Percentiles rank a stretch among this genome's conserved stretches.
Conservation (phyloP, 441 rosid species). For the Metrosideros polymorpha region DNA sequence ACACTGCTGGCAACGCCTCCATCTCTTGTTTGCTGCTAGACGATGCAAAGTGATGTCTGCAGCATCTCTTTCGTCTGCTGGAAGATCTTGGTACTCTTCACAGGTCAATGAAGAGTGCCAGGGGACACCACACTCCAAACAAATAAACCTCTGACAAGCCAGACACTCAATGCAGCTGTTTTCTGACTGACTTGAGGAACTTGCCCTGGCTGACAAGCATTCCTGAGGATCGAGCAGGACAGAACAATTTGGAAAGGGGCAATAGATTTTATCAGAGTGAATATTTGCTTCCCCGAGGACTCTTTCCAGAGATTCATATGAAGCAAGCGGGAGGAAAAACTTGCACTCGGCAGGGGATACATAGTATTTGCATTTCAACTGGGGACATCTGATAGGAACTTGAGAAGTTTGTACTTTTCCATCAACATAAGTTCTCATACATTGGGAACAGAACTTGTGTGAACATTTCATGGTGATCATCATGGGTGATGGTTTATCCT, state of each 20-base stretch:
- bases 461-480: conserved; percentile 73
- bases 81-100: conserved; percentile 78
- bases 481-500: conserved; percentile 66
- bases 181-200: conserved; percentile 75
- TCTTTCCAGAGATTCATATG: conserved; percentile 48
- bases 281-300: conserved; percentile 59
- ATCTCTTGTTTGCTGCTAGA: conserved; percentile 71
- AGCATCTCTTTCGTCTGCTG: conserved; percentile 74
- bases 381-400: conserved; percentile 87
- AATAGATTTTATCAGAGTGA: conserved; percentile 59
- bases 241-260: conserved; percentile 88
- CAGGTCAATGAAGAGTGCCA: conserved; percentile 92
- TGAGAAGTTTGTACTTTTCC: conserved; percentile 67
- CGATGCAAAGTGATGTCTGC: conserved; percentile 75
- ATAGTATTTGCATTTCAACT: conserved; percentile 67
- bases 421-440: conserved; percentile 80
- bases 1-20: conserved; percentile 94
- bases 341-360: conserved; percentile 53
- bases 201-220: conserved; percentile 57
- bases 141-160: conserved; percentile 73
- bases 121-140: conserved; percentile 80
- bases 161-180: conserved; percentile 73
- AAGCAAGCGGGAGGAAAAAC: conserved; percentile 57
- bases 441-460: conserved; percentile 90
- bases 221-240: conserved; percentile 64